These are phyloP conservation scores for Nyssa sinensis DNA, from an alignment of 148 eudicot species.

Conservation along the genomic window DNA sequence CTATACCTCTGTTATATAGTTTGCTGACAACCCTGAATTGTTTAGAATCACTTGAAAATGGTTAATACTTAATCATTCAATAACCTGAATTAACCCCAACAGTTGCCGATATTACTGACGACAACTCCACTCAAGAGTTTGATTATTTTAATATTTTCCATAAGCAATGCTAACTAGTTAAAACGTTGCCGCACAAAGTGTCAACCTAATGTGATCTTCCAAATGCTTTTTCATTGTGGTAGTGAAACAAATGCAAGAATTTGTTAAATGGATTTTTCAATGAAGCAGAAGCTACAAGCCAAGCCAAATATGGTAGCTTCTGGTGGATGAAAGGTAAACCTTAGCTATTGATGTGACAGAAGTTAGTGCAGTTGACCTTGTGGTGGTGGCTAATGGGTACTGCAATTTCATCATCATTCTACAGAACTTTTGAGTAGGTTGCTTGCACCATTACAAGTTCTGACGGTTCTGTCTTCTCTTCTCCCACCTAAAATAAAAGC, in stretches of 20 bases:
- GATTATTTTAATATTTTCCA: too few relatives aligned
- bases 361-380: background rate
- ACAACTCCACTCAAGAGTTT: background rate
- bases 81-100: too few relatives aligned
- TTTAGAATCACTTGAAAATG: background rate
- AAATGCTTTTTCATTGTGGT: background rate
- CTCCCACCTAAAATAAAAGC: too few relatives aligned
- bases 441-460: too few relatives aligned
- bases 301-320: background rate
- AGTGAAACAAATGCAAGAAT: background rate
- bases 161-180: background rate
- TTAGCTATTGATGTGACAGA: background rate
- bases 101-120: too few relatives aligned
- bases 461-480: too few relatives aligned
- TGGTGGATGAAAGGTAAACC: background rate
- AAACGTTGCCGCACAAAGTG: background rate
- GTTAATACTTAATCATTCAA: background rate
- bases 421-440: too few relatives aligned
- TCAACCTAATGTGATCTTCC: background rate
- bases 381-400: background rate
- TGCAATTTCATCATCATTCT: too few relatives aligned
- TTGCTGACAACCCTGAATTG: background rate
- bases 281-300: background rate
- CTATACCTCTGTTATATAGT: background rate
- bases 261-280: too few relatives aligned